phyloP scores from a whole-genome alignment of 1,139 yeast genomes.

The Geotrichum klebahnii region DNA sequence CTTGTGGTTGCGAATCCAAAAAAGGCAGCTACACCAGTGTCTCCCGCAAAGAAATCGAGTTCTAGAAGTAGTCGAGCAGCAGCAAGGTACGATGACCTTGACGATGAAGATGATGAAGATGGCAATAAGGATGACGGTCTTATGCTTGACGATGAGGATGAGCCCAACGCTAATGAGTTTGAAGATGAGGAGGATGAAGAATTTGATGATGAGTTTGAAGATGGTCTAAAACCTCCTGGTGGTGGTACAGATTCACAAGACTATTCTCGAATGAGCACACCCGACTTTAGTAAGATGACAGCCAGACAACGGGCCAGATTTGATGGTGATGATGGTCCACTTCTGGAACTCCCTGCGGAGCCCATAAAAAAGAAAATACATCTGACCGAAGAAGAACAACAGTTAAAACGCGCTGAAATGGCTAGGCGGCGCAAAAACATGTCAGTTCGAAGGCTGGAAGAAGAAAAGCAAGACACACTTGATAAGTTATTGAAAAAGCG shows the following conservation, averaged over 20 bases:
- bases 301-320: conserved; percentile 43
- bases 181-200: conserved; percentile 27
- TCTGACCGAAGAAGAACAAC: conserved; percentile 79
- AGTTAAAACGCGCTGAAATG: conserved; percentile 76
- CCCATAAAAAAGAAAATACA: conserved; percentile 43
- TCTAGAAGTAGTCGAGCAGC: conserved; percentile 21
- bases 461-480: conserved; percentile 86
- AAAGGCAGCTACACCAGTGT: conserved; percentile 4
- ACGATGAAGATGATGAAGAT: conserved; percentile 27
- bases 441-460: conserved; percentile 77
- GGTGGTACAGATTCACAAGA: conserved; percentile 22
- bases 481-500: conserved; percentile 80
- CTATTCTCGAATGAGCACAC: conserved; percentile 35
- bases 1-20: conserved; percentile 15
- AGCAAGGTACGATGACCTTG: conserved; percentile 25
- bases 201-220: conserved; percentile 33
- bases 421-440: conserved; percentile 86
- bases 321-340: conserved; percentile 29
- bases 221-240: conserved; percentile 25
- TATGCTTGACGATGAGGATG: conserved; percentile 28
- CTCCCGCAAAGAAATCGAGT: conserved; percentile 13
- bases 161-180: conserved; percentile 24
- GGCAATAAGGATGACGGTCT: conserved; percentile 24
- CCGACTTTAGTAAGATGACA: conserved; percentile 39
- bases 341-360: conserved; percentile 35